Conservation (phyloP, 176 grass and related monocot genomes). For the Microstegium vimineum region DNA sequence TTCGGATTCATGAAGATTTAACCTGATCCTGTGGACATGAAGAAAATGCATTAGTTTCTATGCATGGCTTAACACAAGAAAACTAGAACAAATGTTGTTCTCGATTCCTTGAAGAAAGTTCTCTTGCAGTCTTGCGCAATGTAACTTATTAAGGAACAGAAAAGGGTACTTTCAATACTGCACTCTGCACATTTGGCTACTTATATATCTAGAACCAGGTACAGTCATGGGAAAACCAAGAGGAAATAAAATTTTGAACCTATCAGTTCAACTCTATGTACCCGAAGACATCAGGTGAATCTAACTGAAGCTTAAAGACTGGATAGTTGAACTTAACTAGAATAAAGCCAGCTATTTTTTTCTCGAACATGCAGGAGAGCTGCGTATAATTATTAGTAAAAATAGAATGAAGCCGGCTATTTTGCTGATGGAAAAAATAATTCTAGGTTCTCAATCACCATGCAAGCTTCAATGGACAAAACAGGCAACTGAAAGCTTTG, state of each 20-base stretch:
- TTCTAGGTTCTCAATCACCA: not conserved
- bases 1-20: not conserved
- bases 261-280: not conserved
- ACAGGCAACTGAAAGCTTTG: not conserved
- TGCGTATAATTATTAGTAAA: not conserved
- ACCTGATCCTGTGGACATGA: constrained; percentile 5
- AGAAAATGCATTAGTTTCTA: constrained; percentile 8
- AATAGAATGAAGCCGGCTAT: not conserved
- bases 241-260: not conserved
- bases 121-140: not conserved
- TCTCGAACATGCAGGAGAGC: not conserved
- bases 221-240: not conserved
- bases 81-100: not conserved
- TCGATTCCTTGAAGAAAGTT: not conserved
- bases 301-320: not conserved
- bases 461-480: not conserved
- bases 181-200: not conserved
- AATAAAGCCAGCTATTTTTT: not conserved
- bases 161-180: not conserved
- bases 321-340: constrained; percentile 1
- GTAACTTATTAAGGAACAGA: not conserved
- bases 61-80: not conserved
- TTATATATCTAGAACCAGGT: not conserved
- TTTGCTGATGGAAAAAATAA: not conserved
- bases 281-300: not conserved